Evolutionary conservation across 768 basidiomycete genomes (phyloP).

Genomic region (Leccinum boreale): DNA sequence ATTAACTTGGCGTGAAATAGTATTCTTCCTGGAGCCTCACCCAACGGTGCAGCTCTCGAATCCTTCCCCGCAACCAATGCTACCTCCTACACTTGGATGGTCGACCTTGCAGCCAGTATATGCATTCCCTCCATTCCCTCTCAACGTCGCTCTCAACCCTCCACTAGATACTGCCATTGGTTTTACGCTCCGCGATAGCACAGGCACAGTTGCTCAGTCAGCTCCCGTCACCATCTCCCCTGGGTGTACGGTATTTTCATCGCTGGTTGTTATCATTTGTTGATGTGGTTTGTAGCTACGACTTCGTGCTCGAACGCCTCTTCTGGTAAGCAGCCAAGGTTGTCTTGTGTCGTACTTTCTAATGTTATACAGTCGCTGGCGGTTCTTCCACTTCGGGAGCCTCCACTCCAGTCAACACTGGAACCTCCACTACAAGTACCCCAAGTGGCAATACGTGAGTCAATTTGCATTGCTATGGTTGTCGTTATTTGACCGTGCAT

Average conservation of each 20-base stretch:
- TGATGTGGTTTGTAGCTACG: slow-evolving; percentile 28
- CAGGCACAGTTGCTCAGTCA: slow-evolving; percentile 47
- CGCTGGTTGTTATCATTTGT: background rate
- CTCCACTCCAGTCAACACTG: background rate
- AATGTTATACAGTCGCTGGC: slow-evolving; percentile 20
- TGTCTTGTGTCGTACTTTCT: slow-evolving; percentile 10
- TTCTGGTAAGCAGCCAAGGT: slow-evolving; percentile 21
- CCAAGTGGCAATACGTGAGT: slow-evolving; percentile 18
- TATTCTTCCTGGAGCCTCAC: slow-evolving; percentile 49
- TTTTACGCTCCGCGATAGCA: slow-evolving; percentile 58
- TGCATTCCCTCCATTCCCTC: background rate
- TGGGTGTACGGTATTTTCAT: slow-evolving; percentile 44
- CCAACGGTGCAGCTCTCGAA: slow-evolving; percentile 42
- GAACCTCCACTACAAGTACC: background rate
- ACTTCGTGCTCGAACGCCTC: slow-evolving; percentile 33
- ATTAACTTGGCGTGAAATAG: slow-evolving; percentile 31
- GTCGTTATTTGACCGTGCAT: slow-evolving; percentile 5
- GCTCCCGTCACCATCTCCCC: slow-evolving; percentile 48
- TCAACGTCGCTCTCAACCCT: background rate
- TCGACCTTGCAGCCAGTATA: slow-evolving; percentile 46
- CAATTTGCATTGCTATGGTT: background rate
- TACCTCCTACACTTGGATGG: slow-evolving; percentile 51
- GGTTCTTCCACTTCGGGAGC: slow-evolving; percentile 20
- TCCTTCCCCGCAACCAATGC: slow-evolving; percentile 40
- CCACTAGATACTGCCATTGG: slow-evolving; percentile 49